Percentiles rank a stretch among this genome's conserved stretches.
phyloP scores from a whole-genome alignment of 2,329 filamentous ascomycete species.

The Teratosphaeria nubilosa region DNA sequence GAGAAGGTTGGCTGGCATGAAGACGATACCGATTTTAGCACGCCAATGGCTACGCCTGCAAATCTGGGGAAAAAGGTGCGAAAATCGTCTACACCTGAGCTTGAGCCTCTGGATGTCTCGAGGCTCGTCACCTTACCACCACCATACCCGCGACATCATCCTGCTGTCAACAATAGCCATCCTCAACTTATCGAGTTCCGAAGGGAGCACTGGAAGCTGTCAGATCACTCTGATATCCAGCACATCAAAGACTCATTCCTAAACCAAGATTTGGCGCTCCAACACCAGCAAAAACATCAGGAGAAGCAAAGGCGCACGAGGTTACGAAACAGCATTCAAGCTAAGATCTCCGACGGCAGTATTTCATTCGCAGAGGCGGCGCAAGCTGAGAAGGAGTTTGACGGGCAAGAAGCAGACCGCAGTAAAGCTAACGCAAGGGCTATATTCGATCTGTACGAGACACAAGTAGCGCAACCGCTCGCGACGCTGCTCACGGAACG shows the following conservation, averaged over 20 bases:
- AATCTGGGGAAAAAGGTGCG: conserved; percentile 5
- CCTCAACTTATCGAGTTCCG: conserved; percentile 76
- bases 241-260: conserved; percentile 31
- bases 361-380: conserved; percentile 75
- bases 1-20: conserved; percentile 55
- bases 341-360: conserved; percentile 64
- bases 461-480: conserved; percentile 69
- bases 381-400: conserved; percentile 64
- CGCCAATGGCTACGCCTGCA: conserved; percentile 24
- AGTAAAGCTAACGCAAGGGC: conserved; percentile 65
- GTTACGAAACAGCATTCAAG: conserved; percentile 51
- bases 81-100: conserved; percentile 13
- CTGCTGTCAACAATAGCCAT: conserved; percentile 91
- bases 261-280: conserved; percentile 19
- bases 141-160: conserved; percentile 87
- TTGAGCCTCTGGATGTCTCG: conserved; percentile 63
- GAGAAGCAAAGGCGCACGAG: conserved; percentile 20
- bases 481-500: conserved; percentile 70
- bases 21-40: conserved; percentile 20
- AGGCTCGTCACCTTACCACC: conserved; percentile 86
- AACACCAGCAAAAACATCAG: conserved; percentile 37
- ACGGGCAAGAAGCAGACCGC: conserved; percentile 57
- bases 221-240: conserved; percentile 61
- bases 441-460: conserved; percentile 78
- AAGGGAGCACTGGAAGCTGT: conserved; percentile 61